These are phyloP conservation scores for Lasiosphaeris hirsuta DNA, from an alignment of 495 filamentous ascomycete species.

Conservation along the genomic window DNA sequence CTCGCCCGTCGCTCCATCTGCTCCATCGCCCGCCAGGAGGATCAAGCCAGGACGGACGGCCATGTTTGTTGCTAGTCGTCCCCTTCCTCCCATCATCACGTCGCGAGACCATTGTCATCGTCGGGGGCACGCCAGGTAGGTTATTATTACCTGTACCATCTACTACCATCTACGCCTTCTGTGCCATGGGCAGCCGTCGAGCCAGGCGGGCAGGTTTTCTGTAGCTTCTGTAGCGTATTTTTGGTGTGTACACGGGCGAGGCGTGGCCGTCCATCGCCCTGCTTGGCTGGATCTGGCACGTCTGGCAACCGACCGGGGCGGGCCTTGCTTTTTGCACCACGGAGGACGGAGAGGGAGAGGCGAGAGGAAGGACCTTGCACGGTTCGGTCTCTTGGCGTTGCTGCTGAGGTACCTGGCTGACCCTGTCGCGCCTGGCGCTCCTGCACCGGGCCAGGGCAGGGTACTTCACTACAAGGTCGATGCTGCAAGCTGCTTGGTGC, in stretches of 20 bases:
- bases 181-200: too few relatives aligned
- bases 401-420: conserved; percentile 16
- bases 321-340: conserved; percentile 25
- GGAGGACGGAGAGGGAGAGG: conserved; percentile 14
- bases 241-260: too few relatives aligned
- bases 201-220: too few relatives aligned
- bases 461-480: conserved; percentile 26
- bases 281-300: conserved; percentile 6
- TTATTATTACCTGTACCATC: too few relatives aligned
- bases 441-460: conserved; percentile 26
- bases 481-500: conserved; percentile 34
- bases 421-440: conserved; percentile 18
- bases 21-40: background rate
- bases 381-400: conserved; percentile 18
- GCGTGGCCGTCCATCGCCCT: background rate
- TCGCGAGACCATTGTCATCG: too few relatives aligned
- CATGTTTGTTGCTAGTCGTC: too few relatives aligned
- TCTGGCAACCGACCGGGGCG: conserved; percentile 14
- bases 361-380: conserved; percentile 22
- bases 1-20: background rate
- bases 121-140: too few relatives aligned
- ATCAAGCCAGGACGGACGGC: too few relatives aligned
- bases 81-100: too few relatives aligned
- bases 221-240: too few relatives aligned
- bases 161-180: too few relatives aligned